A percentile compares a stretch with the other conserved stretches of the same genome.
Conservation (phyloP, 129 eudicot genomes). For the Flaveria ramosissima region DNA sequence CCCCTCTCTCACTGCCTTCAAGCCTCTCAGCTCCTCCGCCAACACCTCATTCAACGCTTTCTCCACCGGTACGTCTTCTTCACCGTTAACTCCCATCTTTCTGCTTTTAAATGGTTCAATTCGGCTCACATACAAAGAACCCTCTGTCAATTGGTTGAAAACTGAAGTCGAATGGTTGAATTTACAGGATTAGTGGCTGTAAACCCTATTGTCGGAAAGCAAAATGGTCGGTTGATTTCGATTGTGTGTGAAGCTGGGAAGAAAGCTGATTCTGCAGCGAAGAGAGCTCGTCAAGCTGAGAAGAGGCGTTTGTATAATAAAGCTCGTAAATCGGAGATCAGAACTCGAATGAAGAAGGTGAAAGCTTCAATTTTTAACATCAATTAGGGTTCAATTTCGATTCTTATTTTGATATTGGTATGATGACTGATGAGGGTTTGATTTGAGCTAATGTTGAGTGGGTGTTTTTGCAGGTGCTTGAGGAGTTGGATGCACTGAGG, state of each 20-base stretch:
- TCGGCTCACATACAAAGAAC: background rate
- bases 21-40: conserved; percentile 60
- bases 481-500: conserved; percentile 58
- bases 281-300: conserved; percentile 87
- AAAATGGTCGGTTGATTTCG: conserved; percentile 31
- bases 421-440: background rate
- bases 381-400: background rate
- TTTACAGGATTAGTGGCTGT: conserved; percentile 53
- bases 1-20: conserved; percentile 42
- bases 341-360: conserved; percentile 93
- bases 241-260: conserved; percentile 81
- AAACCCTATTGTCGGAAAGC: conserved; percentile 42
- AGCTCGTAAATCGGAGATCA: conserved; percentile 72
- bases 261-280: conserved; percentile 85
- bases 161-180: background rate
- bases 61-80: conserved; percentile 54
- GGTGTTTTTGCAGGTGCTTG: conserved; percentile 54
- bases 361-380: background rate
- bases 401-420: background rate
- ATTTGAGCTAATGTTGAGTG: background rate
- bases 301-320: conserved; percentile 71
- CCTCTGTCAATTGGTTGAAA: background rate
- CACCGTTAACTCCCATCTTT: background rate
- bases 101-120: background rate
- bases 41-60: conserved; percentile 53